Conservation (phyloP, 805 yeast species). For the Yamadazyma kitorensis region DNA sequence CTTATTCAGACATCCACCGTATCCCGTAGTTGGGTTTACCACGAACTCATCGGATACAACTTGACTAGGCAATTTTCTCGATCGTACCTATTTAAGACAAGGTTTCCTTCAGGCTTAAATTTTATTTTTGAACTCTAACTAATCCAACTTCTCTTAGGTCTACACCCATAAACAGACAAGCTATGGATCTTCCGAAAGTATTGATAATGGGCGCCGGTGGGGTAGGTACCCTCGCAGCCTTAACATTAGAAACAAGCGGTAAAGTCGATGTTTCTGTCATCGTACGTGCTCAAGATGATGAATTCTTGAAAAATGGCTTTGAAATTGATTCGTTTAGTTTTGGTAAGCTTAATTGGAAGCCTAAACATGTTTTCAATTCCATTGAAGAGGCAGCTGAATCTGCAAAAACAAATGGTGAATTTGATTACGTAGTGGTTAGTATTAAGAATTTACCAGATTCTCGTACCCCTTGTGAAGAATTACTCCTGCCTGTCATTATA, state of each 20-base stretch:
- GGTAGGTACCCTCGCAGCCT: constrained; percentile 76
- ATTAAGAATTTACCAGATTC: constrained; percentile 40
- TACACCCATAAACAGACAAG: too few relatives aligned
- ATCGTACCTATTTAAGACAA: too few relatives aligned
- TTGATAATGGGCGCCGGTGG: constrained; percentile 82
- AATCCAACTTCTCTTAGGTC: too few relatives aligned
- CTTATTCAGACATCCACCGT: too few relatives aligned
- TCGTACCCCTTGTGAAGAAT: constrained; percentile 37
- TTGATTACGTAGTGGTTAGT: constrained; percentile 36
- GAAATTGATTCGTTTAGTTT: constrained; percentile 31
- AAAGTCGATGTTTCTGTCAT: constrained; percentile 39
- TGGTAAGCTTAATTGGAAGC: constrained; percentile 32
- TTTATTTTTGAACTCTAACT: too few relatives aligned
- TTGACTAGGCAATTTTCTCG: too few relatives aligned
- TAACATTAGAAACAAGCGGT: constrained; percentile 50
- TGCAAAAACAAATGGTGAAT: constrained; percentile 26
- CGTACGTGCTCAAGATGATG: constrained; percentile 35
- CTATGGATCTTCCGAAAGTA: constrained; percentile 42
- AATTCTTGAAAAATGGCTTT: constrained; percentile 27
- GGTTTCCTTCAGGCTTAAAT: too few relatives aligned
- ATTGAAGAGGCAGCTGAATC: constrained; percentile 25
- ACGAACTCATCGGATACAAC: too few relatives aligned
- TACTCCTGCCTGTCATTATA: constrained; percentile 38
- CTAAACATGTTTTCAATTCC: constrained; percentile 25
- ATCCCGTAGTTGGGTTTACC: too few relatives aligned